phyloP scores from a whole-genome alignment of 257 asterid genomes.

The Solanum sejunctum region DNA sequence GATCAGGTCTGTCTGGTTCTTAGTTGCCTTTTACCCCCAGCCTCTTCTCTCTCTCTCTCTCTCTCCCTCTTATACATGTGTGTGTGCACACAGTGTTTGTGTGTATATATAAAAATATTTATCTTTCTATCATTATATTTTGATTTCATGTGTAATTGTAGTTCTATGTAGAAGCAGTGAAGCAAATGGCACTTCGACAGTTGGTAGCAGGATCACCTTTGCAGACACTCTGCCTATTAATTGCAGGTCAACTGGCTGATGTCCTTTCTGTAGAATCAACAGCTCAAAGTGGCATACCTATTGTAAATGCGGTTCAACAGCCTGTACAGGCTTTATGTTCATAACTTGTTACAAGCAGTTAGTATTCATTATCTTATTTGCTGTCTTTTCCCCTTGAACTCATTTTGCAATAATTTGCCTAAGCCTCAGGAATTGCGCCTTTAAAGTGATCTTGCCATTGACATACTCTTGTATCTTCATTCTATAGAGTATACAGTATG shows the following conservation, averaged over 20 bases:
- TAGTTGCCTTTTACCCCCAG: background rate
- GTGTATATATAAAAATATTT: too few relatives aligned
- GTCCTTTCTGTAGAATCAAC: constrained; percentile 52
- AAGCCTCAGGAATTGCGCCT: background rate
- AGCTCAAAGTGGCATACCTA: constrained; percentile 29
- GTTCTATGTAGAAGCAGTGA: constrained; percentile 87
- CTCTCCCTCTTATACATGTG: background rate
- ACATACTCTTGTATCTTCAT: background rate
- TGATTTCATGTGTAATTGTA: constrained; percentile 12
- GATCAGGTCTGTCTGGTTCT: constrained; percentile 41
- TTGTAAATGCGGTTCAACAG: constrained; percentile 42
- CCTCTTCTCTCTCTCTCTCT: background rate
- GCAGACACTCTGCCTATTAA: constrained; percentile 82
- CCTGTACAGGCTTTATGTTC: constrained; percentile 48
- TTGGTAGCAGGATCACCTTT: constrained; percentile 90
- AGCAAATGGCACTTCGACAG: constrained; percentile 86
- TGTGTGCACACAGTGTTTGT: too few relatives aligned
- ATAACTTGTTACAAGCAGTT: background rate
- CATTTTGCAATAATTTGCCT: background rate
- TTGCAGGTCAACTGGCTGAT: constrained; percentile 93
- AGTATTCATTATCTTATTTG: background rate
- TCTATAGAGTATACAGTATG: background rate
- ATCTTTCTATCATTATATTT: too few relatives aligned
- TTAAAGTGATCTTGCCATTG: background rate
- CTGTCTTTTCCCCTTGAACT: background rate